Evolutionary conservation across 1,284 basidiomycete genomes (phyloP).

Genomic region (Cutaneotrichosporon daszewskae): DNA sequence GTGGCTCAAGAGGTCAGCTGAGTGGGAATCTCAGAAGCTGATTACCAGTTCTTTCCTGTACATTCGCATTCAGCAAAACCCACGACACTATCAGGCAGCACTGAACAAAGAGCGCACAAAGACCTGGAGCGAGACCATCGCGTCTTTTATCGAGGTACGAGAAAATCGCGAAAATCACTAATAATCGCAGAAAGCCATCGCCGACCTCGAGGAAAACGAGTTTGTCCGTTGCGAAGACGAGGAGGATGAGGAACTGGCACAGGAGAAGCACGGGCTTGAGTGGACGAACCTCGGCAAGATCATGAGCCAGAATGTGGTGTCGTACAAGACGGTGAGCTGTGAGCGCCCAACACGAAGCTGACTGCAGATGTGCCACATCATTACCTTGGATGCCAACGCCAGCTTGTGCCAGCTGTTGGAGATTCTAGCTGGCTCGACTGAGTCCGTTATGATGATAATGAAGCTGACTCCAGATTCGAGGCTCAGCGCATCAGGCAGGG

Average conservation of each 20-base stretch:
- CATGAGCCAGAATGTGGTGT: slow-evolving; percentile 29
- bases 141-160: slow-evolving; percentile 58
- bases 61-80: slow-evolving; percentile 75
- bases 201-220: slow-evolving; percentile 56
- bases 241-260: slow-evolving; percentile 32
- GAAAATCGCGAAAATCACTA: not conserved
- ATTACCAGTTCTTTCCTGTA: slow-evolving; percentile 67
- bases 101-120: slow-evolving; percentile 38
- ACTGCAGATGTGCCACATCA: slow-evolving; percentile 24
- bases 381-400: slow-evolving; percentile 16
- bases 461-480: slow-evolving; percentile 24
- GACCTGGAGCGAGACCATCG: slow-evolving; percentile 59
- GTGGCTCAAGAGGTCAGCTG: slow-evolving; percentile 60
- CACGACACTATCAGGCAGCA: slow-evolving; percentile 58
- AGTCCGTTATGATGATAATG: slow-evolving; percentile 18
- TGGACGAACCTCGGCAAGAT: slow-evolving; percentile 25
- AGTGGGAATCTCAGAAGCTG: not conserved
- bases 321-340: slow-evolving; percentile 13
- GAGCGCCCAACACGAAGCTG: not conserved
- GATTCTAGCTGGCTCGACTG: slow-evolving; percentile 20
- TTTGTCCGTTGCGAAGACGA: slow-evolving; percentile 49
- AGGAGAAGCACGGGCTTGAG: slow-evolving; percentile 23
- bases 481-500: slow-evolving; percentile 39
- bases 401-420: slow-evolving; percentile 25
- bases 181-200: slow-evolving; percentile 55